phyloP scores from a whole-genome alignment of 129 eudicot species.

The Solidago caesia region DNA sequence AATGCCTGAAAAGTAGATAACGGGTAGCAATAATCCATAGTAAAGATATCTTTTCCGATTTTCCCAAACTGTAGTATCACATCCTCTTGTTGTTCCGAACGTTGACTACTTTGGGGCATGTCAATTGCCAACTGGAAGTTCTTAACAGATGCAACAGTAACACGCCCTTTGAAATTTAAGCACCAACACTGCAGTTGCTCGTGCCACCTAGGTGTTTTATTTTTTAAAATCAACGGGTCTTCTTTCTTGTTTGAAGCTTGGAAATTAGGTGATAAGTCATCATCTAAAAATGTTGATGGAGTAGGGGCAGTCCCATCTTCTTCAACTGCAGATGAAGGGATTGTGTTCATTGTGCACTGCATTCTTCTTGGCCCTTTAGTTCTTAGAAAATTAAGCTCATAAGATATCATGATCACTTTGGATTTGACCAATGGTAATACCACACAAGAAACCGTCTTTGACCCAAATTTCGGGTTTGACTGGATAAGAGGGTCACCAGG shows the following conservation, averaged over 20 bases:
- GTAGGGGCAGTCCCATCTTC: constrained; percentile 55
- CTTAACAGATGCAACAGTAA: constrained; percentile 81
- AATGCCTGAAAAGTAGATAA: constrained; percentile 76
- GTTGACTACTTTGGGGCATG: constrained; percentile 31
- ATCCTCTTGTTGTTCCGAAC: constrained; percentile 49
- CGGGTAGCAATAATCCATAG: constrained; percentile 76
- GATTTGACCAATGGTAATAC: constrained; percentile 39
- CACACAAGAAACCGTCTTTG: constrained; percentile 41
- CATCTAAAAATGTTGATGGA: constrained; percentile 32
- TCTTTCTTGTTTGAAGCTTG: background rate
- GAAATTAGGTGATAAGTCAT: background rate
- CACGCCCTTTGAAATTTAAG: constrained; percentile 76
- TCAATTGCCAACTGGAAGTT: constrained; percentile 68
- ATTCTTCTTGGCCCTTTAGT: constrained; percentile 78
- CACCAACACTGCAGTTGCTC: constrained; percentile 85
- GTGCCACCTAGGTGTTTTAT: constrained; percentile 82
- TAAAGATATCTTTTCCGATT: constrained; percentile 66
- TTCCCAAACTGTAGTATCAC: constrained; percentile 78
- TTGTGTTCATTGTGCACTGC: constrained; percentile 54
- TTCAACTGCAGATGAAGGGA: constrained; percentile 49
- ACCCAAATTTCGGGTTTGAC: constrained; percentile 26
- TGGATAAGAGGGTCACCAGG: constrained; percentile 28
- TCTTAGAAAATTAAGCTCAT: constrained; percentile 65
- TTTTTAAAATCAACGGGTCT: constrained; percentile 41
- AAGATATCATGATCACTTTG: constrained; percentile 59